Conservation (phyloP, 176 grass and related monocot species). For the Carex parvula region DNA sequence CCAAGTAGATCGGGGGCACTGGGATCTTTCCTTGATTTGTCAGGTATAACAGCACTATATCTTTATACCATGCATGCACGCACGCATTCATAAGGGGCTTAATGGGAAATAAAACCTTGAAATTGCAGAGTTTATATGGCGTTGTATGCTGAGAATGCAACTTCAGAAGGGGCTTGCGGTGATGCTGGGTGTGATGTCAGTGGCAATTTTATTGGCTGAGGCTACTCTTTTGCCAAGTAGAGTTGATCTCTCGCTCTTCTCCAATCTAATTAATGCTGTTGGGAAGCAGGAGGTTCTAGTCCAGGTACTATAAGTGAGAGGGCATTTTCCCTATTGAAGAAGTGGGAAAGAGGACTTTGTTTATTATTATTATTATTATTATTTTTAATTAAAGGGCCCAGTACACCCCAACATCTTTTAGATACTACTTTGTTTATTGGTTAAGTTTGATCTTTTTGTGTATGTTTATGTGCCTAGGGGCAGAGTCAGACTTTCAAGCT, state of each 20-base stretch:
- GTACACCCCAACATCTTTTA: too few relatives aligned
- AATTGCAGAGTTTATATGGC: constrained; percentile 85
- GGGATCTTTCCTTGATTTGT: constrained; percentile 69
- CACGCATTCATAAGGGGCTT: not conserved
- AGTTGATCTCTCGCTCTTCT: constrained; percentile 95
- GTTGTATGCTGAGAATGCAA: constrained; percentile 93
- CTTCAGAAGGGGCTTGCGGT: constrained; percentile 78
- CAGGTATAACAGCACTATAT: constrained; percentile 42
- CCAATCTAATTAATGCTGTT: constrained; percentile 90
- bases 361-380: not conserved
- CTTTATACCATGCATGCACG: not conserved
- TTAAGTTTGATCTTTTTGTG: constrained; percentile 3
- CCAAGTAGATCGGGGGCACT: constrained; percentile 47
- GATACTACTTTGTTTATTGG: not conserved
- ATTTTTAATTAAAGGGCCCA: too few relatives aligned
- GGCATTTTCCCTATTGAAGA: not conserved
- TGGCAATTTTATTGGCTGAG: constrained; percentile 94
- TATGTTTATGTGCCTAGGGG: not conserved
- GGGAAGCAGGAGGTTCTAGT: constrained; percentile 87
- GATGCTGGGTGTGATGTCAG: constrained; percentile 77
- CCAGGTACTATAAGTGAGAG: constrained; percentile 58
- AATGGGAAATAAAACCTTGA: constrained; percentile 21
- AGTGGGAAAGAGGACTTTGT: not conserved
- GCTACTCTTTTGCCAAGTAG: constrained; percentile 93
- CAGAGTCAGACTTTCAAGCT: too few relatives aligned